These are phyloP conservation scores for Dryas octopetala DNA, from an alignment of 306 rosid genomes.

Conservation along the genomic window DNA sequence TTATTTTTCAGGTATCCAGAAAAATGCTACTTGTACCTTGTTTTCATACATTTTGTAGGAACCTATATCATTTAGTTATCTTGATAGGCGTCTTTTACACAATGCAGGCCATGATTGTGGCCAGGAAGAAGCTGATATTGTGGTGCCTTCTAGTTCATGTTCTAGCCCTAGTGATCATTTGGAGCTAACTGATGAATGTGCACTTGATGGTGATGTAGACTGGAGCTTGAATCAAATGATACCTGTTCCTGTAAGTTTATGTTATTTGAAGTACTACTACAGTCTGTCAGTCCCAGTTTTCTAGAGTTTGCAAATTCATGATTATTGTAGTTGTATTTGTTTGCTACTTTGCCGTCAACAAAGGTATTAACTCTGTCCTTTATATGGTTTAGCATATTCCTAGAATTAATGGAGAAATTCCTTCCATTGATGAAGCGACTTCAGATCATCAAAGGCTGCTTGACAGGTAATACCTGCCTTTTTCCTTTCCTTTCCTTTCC, in stretches of 20 bases:
- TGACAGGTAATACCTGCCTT: conserved; percentile 54
- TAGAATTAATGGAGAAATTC: conserved; percentile 87
- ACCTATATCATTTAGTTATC: conserved; percentile 19
- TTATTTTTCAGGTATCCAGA: conserved; percentile 46
- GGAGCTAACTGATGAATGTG: conserved; percentile 44
- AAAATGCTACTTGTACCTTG: conserved; percentile 14
- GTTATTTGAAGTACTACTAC: neutral
- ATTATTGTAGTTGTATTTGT: neutral
- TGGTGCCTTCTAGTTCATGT: conserved; percentile 53
- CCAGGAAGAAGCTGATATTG: conserved; percentile 36
- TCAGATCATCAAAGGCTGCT: conserved; percentile 91
- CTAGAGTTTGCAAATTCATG: neutral
- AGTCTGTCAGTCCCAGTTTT: conserved; percentile 25
- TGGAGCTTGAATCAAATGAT: conserved; percentile 61
- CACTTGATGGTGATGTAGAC: conserved; percentile 55
- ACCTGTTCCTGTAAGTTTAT: conserved; percentile 70
- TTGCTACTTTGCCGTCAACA: conserved; percentile 5
- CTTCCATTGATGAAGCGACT: conserved; percentile 81
- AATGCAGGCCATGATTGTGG: conserved; percentile 42
- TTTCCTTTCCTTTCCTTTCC: conserved; percentile 20
- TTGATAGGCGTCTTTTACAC: conserved; percentile 17
- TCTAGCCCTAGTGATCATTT: conserved; percentile 52
- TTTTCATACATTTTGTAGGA: neutral
- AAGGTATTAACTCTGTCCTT: conserved; percentile 2
- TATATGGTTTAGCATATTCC: conserved; percentile 73